Evolutionary conservation across 441 rosid species (phyloP).

Genomic region (Rhodomyrtus psidioides): DNA sequence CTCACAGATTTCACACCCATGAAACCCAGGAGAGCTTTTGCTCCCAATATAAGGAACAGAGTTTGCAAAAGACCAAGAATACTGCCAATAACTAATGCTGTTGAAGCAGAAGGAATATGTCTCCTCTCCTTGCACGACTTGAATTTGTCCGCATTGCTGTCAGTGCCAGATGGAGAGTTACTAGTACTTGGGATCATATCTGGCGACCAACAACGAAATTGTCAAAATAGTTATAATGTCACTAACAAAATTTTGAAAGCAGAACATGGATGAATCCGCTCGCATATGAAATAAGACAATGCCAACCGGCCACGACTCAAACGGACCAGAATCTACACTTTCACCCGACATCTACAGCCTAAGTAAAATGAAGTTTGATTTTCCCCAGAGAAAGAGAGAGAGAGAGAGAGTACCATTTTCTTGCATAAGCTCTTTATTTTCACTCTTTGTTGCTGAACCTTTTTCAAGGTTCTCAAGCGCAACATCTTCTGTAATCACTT

Average conservation of each 20-base stretch:
- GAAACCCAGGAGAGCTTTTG: conserved; percentile 35
- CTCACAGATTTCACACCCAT: conserved; percentile 67
- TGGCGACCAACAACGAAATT: conserved; percentile 1
- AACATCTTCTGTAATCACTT: conserved; percentile 14
- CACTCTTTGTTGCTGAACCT: conserved; percentile 18
- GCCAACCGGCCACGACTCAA: background rate
- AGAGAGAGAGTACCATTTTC: conserved; percentile 13
- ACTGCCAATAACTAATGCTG: conserved; percentile 49
- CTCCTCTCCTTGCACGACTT: conserved; percentile 25
- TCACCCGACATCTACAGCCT: background rate
- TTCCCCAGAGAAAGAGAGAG: background rate
- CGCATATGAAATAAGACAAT: background rate
- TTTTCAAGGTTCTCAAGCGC: conserved; percentile 48
- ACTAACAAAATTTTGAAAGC: background rate
- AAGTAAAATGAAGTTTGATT: background rate
- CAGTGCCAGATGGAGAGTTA: conserved; percentile 6
- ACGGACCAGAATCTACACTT: background rate
- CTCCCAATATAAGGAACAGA: conserved; percentile 39
- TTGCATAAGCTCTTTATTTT: conserved; percentile 13
- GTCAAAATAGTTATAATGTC: background rate
- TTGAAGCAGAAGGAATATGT: conserved; percentile 60
- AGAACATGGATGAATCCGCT: background rate
- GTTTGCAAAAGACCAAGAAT: conserved; percentile 55
- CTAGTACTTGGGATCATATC: conserved; percentile 19
- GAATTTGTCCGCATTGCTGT: conserved; percentile 4